Evolutionary conservation across 768 basidiomycete species (phyloP).

Genomic region (Lentinula boryana): DNA sequence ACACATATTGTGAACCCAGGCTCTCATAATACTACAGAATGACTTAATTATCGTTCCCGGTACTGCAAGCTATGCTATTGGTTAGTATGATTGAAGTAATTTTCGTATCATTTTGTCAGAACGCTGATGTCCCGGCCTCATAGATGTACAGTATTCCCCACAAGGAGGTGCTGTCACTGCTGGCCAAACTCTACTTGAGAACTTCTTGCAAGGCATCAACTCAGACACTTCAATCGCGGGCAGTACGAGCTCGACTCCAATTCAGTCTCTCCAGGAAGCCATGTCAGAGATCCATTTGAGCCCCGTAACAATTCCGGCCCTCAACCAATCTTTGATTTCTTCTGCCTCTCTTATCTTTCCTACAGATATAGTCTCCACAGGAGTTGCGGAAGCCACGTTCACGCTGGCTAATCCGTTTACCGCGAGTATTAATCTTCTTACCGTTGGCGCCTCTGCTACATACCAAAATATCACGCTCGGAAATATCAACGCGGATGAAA

Average conservation of each 20-base stretch:
- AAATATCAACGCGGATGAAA: conserved; percentile 47
- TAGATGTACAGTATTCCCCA: conserved; percentile 58
- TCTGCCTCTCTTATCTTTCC: conserved; percentile 56
- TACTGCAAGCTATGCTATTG: conserved; percentile 47
- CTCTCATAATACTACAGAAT: conserved; percentile 24
- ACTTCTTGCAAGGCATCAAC: conserved; percentile 61
- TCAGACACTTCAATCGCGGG: conserved; percentile 53
- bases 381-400: conserved; percentile 53
- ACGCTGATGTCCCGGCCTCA: neutral
- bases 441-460: conserved; percentile 45
- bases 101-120: neutral
- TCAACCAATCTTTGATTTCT: conserved; percentile 56
- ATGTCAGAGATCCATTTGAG: conserved; percentile 54
- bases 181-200: conserved; percentile 53
- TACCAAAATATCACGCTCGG: conserved; percentile 54
- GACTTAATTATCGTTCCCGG: conserved; percentile 57
- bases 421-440: conserved; percentile 60
- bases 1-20: neutral
- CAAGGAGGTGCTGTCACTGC: conserved; percentile 47
- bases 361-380: conserved; percentile 52
- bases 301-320: conserved; percentile 58
- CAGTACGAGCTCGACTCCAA: conserved; percentile 46
- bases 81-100: conserved; percentile 19
- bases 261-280: conserved; percentile 55
- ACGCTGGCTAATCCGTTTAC: conserved; percentile 65